Evolutionary conservation across 2,329 filamentous ascomycete species (phyloP), one percentile per base, ranked within the genome.

Genomic region (Fusarium caatingaense): DNA sequence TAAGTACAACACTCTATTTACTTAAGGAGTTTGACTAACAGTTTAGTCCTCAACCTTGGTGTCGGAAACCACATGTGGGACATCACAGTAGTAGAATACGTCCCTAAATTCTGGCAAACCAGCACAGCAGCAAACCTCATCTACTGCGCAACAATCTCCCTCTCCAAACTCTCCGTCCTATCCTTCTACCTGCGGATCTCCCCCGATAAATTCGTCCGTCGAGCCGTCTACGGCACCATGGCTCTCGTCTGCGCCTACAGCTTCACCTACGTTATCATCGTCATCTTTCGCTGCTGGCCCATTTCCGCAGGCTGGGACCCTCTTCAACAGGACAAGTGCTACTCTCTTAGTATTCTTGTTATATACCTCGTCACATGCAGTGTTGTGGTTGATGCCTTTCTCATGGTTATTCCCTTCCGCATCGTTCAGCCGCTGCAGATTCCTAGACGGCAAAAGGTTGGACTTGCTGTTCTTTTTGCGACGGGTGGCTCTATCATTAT

Each of bases 401-500:
- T 86, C 41, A 77, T 86, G 9, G 53, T 76, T 1, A 76, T 86
- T 2, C 84, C 84, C 2, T 76, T 86, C 37, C 78, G 77, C 2
- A 81, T 84, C 2, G 76, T 86, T 0, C 75, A 80, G 0, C 78
- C 78, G 4, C 79, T 87, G 5, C 79, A 84, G 58, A 84, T 87
- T 9, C 83, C 85, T 0, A 75, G 73, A 6, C 79, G 79, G 5
- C 84, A 87, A 58, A 86, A 87, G 56, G 74, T 85, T 16, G 86
- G 85, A 1, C 80, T 90, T 40, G 77, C 80, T 41, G 55, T 78
- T 20, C 77, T 85, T 42, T 85, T 85, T 50, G 81, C 82, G 3
- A 77, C 76, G 8, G 76, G 76, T 28, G 75, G 76, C 15, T 71
- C 74, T 34, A 74, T 79, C n/a, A 73, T 75, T 11, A 56, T 71